Percentiles rank a stretch among this genome's conserved stretches.
These are phyloP conservation scores for Cucurbita argyrosperma DNA, from an alignment of 306 rosid genomes.

Conservation along the genomic window DNA sequence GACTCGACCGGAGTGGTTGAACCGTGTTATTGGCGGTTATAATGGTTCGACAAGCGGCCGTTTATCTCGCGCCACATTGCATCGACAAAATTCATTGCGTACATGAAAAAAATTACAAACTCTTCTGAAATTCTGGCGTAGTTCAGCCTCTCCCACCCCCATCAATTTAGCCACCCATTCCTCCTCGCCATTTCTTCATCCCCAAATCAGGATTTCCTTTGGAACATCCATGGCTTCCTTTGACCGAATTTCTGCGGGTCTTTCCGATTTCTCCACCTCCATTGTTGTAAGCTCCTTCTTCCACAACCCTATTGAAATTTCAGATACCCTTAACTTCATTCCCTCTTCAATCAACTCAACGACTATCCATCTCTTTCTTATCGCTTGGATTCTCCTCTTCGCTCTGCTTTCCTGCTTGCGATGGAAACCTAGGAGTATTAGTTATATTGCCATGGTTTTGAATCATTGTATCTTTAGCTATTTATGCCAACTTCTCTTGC, in stretches of 20 bases:
- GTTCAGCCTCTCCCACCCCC: not conserved
- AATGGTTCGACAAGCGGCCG: not conserved
- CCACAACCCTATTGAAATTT: not conserved
- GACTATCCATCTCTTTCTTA: not conserved
- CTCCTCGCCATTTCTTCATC: constrained; percentile 51
- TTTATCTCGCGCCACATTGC: not conserved
- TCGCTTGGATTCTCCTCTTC: not conserved
- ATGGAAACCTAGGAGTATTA: not conserved
- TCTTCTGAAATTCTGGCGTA: not conserved
- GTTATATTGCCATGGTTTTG: constrained; percentile 9
- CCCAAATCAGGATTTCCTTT: constrained; percentile 20
- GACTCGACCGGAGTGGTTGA: too few species aligned
- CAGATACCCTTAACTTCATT: not conserved
- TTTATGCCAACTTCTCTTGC: constrained; percentile 3
- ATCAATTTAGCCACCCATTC: constrained; percentile 43
- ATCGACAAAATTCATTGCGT: not conserved
- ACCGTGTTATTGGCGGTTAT: not conserved
- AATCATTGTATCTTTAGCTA: not conserved
- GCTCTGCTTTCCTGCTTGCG: not conserved
- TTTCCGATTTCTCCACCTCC: constrained; percentile 7
- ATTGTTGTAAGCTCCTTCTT: not conserved
- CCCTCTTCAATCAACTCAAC: not conserved
- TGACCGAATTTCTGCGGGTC: not conserved
- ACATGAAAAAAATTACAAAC: not conserved
- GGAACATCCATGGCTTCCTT: not conserved